phyloP scores from a whole-genome alignment of 345 rosid genomes.

The Arabis hirsuta region DNA sequence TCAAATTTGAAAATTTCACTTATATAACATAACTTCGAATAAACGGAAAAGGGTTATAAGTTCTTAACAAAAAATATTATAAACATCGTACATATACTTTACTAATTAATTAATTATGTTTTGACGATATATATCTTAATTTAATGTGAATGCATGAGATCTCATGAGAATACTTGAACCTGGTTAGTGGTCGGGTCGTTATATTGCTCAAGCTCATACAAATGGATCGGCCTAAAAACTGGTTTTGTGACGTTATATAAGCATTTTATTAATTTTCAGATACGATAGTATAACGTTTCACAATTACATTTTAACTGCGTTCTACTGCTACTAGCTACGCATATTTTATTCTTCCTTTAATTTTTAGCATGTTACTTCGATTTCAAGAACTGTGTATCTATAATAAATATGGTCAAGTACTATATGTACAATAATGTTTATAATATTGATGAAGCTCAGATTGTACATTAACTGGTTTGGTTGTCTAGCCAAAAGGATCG shows the following conservation, averaged over 20 bases:
- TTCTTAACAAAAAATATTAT: neutral
- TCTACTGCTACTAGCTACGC: neutral
- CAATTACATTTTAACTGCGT: neutral
- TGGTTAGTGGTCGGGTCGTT: neutral
- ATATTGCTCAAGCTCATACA: neutral
- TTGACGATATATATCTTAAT: neutral
- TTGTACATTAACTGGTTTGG: neutral
- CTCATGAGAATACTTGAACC: neutral
- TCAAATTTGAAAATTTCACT: neutral
- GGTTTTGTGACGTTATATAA: neutral
- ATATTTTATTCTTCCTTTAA: neutral
- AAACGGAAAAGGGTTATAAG: neutral
- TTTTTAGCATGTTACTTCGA: neutral
- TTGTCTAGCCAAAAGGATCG: constrained; percentile 12
- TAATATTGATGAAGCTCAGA: constrained; percentile 1
- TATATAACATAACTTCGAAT: neutral
- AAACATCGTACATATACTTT: neutral
- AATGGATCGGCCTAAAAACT: neutral
- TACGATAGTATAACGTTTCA: neutral
- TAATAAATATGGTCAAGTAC: neutral
- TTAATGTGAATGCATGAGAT: neutral
- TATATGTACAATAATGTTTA: neutral
- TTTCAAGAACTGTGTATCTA: neutral
- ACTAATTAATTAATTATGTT: neutral
- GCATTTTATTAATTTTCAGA: neutral